Conservation (phyloP, 2,329 filamentous ascomycete species). For the Sclerotinia spermophila region DNA sequence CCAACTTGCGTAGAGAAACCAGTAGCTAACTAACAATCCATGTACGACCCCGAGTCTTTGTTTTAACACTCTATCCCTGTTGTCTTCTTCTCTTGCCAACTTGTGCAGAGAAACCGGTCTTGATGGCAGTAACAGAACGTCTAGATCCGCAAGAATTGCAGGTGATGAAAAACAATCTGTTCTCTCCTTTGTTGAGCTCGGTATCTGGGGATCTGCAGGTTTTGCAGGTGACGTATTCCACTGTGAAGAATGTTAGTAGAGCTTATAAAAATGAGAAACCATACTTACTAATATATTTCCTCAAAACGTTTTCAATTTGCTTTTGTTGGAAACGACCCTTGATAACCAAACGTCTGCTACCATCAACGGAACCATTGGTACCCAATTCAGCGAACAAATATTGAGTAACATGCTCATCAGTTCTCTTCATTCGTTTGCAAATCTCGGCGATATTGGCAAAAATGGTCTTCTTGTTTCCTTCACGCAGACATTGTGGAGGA, state of each 20-base stretch:
- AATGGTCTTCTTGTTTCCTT: constrained; percentile 99
- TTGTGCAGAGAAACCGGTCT: constrained; percentile 99
- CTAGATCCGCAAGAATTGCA: constrained; percentile 85
- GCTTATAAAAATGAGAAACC: constrained; percentile 33
- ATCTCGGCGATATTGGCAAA: constrained; percentile 99
- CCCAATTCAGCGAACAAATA: constrained; percentile 98
- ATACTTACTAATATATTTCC: constrained; percentile 84
- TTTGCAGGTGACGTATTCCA: constrained; percentile 99
- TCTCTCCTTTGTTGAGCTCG: constrained; percentile 97
- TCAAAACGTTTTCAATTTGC: constrained; percentile 94
- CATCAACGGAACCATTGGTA: constrained; percentile 93
- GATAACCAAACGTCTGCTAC: constrained; percentile 89
- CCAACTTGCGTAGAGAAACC: background rate
- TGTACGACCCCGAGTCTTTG: background rate
- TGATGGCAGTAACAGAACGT: constrained; percentile 94
- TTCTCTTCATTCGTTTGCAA: constrained; percentile 98
- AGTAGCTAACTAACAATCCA: background rate
- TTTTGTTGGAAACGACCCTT: constrained; percentile 99
- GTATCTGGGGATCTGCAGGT: constrained; percentile 94
- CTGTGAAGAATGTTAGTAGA: constrained; percentile 31
- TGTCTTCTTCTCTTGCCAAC: constrained; percentile 98
- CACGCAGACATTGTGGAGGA: constrained; percentile 94
- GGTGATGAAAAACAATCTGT: constrained; percentile 97
- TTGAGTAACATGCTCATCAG: constrained; percentile 93
- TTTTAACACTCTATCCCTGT: constrained; percentile 58